These are phyloP conservation scores for Chenopodium quinoa DNA, from an alignment of 148 eudicot species.

Conservation along the genomic window DNA sequence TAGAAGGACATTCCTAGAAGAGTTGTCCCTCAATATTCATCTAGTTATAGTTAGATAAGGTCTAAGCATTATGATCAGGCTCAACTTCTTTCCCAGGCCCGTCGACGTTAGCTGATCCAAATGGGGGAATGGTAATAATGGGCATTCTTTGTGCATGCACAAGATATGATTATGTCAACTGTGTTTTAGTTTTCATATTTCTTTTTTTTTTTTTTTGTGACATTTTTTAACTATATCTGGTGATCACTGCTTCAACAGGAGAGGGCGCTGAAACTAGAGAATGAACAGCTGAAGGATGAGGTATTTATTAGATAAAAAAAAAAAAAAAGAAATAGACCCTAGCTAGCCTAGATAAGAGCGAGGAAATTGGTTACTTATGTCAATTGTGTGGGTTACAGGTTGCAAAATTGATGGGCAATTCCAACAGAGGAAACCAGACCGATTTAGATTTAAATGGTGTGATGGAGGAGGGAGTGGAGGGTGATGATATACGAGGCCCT, in stretches of 20 bases:
- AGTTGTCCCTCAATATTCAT: neutral
- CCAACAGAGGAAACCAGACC: neutral
- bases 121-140: neutral
- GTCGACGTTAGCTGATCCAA: neutral
- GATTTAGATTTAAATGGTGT: neutral
- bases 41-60: no score
- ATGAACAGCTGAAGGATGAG: conserved; percentile 29
- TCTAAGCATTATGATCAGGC: no score
- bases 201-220: neutral
- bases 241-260: conserved; percentile 19
- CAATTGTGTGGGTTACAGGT: conserved; percentile 17
- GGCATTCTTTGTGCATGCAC: neutral
- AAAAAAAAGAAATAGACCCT: neutral
- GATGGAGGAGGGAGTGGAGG: neutral
- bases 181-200: neutral
- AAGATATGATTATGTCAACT: neutral
- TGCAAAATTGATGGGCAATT: neutral
- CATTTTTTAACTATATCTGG: no score
- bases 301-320: conserved; percentile 5
- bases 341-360: neutral
- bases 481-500: neutral
- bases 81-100: no score
- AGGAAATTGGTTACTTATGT: neutral
- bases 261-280: conserved; percentile 21
- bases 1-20: neutral